A percentile compares a stretch with the other conserved stretches of the same genome.
phyloP scores from a whole-genome alignment of 345 rosid species.

The Citrus trifoliata region DNA sequence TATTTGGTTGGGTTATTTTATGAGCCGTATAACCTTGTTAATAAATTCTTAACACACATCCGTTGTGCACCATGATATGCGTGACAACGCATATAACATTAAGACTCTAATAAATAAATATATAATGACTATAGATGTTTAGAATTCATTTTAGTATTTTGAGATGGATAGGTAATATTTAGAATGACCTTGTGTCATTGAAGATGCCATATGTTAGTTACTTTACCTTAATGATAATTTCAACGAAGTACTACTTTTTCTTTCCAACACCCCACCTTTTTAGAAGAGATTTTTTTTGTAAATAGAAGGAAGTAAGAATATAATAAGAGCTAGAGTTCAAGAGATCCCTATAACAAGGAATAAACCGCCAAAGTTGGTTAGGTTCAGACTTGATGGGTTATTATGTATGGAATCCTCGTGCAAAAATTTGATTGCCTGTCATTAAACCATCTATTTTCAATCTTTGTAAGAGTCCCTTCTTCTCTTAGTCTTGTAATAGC shows the following conservation, averaged over 20 bases:
- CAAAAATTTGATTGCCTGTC: not conserved
- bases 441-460: not conserved
- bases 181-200: no score
- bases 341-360: constrained; percentile 24
- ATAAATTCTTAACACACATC: no score
- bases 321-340: constrained; percentile 16
- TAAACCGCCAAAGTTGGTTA: constrained; percentile 27
- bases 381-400: not conserved
- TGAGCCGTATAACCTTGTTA: no score
- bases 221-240: no score
- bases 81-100: no score
- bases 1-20: no score
- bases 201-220: not conserved
- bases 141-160: no score
- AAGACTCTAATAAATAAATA: no score
- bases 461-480: not conserved
- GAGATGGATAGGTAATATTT: no score
- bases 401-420: not conserved
- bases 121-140: no score
- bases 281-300: not conserved
- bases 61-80: accelerated
- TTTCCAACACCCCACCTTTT: not conserved
- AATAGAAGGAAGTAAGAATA: constrained; percentile 5
- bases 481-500: not conserved
- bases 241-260: not conserved